These are phyloP conservation scores for Ascosphaera apis DNA, from an alignment of 2,329 filamentous ascomycete species.

Conservation along the genomic window DNA sequence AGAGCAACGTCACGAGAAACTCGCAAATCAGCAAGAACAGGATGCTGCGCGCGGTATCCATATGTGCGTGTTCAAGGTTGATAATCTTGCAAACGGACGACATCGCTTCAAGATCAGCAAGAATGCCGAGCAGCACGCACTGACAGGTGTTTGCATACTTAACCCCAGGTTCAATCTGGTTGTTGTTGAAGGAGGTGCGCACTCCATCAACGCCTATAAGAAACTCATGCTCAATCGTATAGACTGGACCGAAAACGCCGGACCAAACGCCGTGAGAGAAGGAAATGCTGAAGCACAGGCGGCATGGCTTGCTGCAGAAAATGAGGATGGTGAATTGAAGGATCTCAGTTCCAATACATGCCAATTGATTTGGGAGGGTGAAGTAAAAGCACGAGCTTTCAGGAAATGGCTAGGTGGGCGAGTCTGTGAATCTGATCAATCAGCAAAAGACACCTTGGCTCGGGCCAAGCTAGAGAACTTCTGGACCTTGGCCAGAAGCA, in stretches of 20 bases:
- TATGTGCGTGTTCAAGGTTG: slow-evolving; percentile 71
- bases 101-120: slow-evolving; percentile 83
- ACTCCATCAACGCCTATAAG: slow-evolving; percentile 64
- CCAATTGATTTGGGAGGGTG: slow-evolving; percentile 70
- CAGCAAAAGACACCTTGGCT: slow-evolving; percentile 58
- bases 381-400: slow-evolving; percentile 58
- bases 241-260: slow-evolving; percentile 78
- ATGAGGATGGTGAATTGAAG: slow-evolving; percentile 54
- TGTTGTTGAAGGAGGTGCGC: slow-evolving; percentile 72
- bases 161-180: slow-evolving; percentile 75
- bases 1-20: slow-evolving; percentile 66
- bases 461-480: slow-evolving; percentile 85
- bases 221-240: slow-evolving; percentile 88
- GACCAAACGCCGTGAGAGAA: slow-evolving; percentile 34
- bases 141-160: slow-evolving; percentile 81
- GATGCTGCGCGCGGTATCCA: slow-evolving; percentile 73
- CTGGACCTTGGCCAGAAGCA: slow-evolving; percentile 68
- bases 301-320: slow-evolving; percentile 55
- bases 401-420: slow-evolving; percentile 63
- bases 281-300: slow-evolving; percentile 39
- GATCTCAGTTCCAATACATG: slow-evolving; percentile 68
- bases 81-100: slow-evolving; percentile 72
- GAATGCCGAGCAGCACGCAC: slow-evolving; percentile 70
- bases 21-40: slow-evolving; percentile 58
- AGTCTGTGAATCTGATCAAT: slow-evolving; percentile 78